Evolutionary conservation across 305 asterid species (phyloP).

Genomic region (Ajuga reptans): DNA sequence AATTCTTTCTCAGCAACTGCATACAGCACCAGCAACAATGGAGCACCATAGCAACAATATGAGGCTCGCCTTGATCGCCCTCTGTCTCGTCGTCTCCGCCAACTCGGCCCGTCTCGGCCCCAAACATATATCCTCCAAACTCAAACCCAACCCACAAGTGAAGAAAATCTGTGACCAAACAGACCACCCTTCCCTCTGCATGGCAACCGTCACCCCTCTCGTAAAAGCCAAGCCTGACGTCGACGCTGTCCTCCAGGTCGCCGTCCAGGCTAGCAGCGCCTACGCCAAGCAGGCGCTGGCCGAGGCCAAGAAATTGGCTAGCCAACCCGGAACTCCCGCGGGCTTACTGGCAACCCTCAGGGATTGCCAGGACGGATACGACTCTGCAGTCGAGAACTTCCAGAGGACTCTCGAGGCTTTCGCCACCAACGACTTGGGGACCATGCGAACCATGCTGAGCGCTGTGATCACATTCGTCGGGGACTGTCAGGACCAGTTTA

Average conservation of each 20-base stretch:
- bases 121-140: too few species aligned
- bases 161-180: slow-evolving; percentile 44
- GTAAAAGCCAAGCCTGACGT: not conserved
- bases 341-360: slow-evolving; percentile 15
- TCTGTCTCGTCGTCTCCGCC: slow-evolving; percentile 18
- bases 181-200: slow-evolving; percentile 43
- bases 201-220: slow-evolving; percentile 26
- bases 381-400: slow-evolving; percentile 30
- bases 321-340: slow-evolving; percentile 20
- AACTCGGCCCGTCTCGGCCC: not conserved
- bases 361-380: slow-evolving; percentile 41
- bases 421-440: slow-evolving; percentile 29
- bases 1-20: not conserved
- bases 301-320: slow-evolving; percentile 8
- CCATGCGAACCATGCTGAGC: slow-evolving; percentile 42
- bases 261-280: slow-evolving; percentile 22
- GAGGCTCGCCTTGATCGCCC: slow-evolving; percentile 22
- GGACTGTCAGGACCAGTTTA: slow-evolving; percentile 41
- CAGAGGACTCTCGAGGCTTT: slow-evolving; percentile 32
- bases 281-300: slow-evolving; percentile 26
- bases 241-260: slow-evolving; percentile 23
- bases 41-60: slow-evolving; percentile 22
- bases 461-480: slow-evolving; percentile 39
- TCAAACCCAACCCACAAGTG: slow-evolving; percentile 21
- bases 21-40: slow-evolving; percentile 22